Conservation (phyloP, 352 stramenopile species). For the Plasmopara halstedii region DNA sequence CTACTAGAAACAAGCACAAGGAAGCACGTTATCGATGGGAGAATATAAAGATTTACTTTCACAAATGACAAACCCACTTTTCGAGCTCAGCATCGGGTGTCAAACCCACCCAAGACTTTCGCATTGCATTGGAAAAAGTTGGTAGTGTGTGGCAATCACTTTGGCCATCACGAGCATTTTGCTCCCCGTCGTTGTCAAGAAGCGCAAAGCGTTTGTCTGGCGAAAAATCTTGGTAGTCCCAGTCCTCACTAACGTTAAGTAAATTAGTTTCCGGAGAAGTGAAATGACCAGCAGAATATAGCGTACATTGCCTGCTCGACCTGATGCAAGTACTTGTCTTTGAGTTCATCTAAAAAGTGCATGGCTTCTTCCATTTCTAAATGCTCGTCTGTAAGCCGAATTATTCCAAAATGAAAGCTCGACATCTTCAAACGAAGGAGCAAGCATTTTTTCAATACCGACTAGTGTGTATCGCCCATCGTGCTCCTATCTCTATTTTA, state of each 20-base stretch:
- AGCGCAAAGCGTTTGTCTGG: constrained; percentile 53
- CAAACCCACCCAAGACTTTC: constrained; percentile 37
- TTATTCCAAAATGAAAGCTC: constrained; percentile 11
- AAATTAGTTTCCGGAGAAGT: too few species aligned
- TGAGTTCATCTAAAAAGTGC: constrained; percentile 45
- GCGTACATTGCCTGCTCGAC: constrained; percentile 49
- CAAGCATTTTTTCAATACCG: too few species aligned
- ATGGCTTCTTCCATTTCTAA: constrained; percentile 27
- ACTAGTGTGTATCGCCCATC: too few species aligned
- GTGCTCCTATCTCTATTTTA: not conserved
- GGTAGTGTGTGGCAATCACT: constrained; percentile 25
- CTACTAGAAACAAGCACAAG: constrained; percentile 4
- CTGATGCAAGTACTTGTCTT: constrained; percentile 54
- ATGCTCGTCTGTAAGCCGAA: too few species aligned
- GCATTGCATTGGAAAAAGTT: constrained; percentile 12
- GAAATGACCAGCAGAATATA: too few species aligned
- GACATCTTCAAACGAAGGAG: not conserved
- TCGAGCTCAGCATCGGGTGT: constrained; percentile 37
- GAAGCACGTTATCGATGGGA: not conserved
- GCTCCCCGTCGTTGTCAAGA: constrained; percentile 41
- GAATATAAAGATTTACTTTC: not conserved
- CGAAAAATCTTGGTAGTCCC: constrained; percentile 66
- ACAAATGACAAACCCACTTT: constrained; percentile 25
- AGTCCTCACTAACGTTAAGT: constrained; percentile 44
- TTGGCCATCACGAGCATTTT: constrained; percentile 30